phyloP scores from a whole-genome alignment of 148 eudicot species.

The Rhododendron simsii region DNA sequence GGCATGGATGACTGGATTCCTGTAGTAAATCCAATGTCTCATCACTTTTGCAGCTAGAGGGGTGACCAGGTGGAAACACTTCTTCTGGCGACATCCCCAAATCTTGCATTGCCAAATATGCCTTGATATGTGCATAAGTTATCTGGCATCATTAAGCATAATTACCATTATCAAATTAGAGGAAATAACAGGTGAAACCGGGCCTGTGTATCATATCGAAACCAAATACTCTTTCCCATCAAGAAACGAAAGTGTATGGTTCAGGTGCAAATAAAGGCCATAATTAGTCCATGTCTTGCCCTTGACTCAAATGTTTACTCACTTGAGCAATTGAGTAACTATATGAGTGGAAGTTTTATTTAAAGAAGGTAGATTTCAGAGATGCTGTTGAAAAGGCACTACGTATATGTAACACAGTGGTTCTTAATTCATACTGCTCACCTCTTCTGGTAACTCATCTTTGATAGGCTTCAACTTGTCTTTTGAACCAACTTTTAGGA shows the following conservation, averaged over 20 bases:
- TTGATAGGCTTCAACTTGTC: constrained; percentile 77
- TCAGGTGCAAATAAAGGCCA: background rate
- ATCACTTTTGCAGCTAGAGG: constrained; percentile 16
- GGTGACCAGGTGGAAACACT: constrained; percentile 14
- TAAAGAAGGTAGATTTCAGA: background rate
- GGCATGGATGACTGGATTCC: constrained; percentile 8
- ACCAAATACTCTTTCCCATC: background rate
- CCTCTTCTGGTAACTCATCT: constrained; percentile 75
- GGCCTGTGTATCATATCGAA: background rate
- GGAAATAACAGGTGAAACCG: background rate
- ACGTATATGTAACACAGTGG: background rate
- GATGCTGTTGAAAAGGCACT: background rate
- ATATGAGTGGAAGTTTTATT: background rate
- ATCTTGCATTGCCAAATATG: constrained; percentile 49
- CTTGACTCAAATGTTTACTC: background rate
- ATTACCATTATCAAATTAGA: background rate
- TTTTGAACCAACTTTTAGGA: constrained; percentile 62
- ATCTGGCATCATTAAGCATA: constrained; percentile 30
- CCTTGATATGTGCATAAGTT: constrained; percentile 53
- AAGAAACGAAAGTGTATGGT: background rate
- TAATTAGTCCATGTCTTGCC: background rate
- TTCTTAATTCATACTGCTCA: constrained; percentile 23
- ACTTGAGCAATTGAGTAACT: background rate
- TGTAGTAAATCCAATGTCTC: constrained; percentile 22
- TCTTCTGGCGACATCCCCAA: constrained; percentile 40